These are phyloP conservation scores for Metahyphopichia silvanorum DNA, from an alignment of 805 yeast genomes.

Conservation along the genomic window DNA sequence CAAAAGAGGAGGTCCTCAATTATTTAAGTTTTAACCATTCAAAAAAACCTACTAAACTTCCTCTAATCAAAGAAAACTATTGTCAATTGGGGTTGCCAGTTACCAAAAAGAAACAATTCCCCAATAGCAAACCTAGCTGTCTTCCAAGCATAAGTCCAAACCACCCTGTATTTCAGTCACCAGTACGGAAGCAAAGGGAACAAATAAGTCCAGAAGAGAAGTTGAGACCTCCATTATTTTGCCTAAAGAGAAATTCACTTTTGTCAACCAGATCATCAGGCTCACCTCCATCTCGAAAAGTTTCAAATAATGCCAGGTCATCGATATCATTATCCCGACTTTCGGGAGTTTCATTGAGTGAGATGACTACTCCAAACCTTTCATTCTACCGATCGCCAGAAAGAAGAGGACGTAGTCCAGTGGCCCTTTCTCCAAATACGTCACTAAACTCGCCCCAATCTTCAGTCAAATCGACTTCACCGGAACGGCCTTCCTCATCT, in stretches of 20 bases:
- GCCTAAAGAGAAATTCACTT: constrained; percentile 2
- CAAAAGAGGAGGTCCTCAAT: constrained; percentile 2
- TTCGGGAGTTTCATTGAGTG: constrained; percentile 9
- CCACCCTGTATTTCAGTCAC: constrained; percentile 30
- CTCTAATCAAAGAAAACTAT: constrained; percentile 21
- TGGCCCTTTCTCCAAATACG: background rate
- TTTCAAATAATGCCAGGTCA: background rate
- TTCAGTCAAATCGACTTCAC: constrained; percentile 19
- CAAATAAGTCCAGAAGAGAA: background rate
- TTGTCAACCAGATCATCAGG: no score
- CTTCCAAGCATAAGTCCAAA: constrained; percentile 28
- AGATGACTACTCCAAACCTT: constrained; percentile 15
- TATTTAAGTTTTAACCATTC: constrained; percentile 3
- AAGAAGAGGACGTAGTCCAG: background rate
- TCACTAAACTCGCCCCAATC: background rate
- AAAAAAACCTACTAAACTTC: constrained; percentile 17
- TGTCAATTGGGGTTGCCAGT: constrained; percentile 16
- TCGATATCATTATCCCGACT: constrained; percentile 3
- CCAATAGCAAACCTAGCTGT: constrained; percentile 8
- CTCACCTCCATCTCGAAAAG: no score
- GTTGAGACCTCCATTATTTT: constrained; percentile 8
- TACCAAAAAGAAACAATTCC: constrained; percentile 16
- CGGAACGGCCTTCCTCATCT: constrained; percentile 33
- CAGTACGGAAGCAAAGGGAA: constrained; percentile 7
- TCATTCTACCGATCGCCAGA: no score